Conservation (phyloP, 306 rosid species). For the Prunus dulcis region DNA sequence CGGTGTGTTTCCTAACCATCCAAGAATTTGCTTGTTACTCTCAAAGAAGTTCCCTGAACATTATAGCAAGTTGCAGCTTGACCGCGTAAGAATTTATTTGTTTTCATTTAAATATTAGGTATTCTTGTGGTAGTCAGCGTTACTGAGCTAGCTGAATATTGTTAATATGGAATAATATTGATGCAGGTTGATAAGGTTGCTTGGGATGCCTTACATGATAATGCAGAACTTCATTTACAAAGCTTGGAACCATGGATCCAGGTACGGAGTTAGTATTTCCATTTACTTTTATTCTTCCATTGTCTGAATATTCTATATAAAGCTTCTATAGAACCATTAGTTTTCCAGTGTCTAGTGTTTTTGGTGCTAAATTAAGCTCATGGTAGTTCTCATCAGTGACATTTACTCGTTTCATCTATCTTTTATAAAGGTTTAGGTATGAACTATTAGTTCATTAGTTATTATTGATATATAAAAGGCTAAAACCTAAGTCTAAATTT, state of each 20-base stretch:
- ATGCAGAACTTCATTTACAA: constrained; percentile 88
- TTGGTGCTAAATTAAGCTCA: neutral
- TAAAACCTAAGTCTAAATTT: neutral
- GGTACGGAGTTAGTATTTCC: constrained; percentile 43
- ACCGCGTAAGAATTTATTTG: constrained; percentile 72
- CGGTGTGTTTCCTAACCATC: constrained; percentile 82
- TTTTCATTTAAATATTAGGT: constrained; percentile 13
- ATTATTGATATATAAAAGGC: neutral
- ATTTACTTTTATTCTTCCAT: constrained; percentile 9
- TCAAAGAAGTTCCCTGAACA: constrained; percentile 98
- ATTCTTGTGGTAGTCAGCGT: constrained; percentile 24
- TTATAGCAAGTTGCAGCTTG: constrained; percentile 89
- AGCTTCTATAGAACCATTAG: neutral
- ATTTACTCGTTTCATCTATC: neutral
- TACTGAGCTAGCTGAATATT: constrained; percentile 19
- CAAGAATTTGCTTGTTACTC: constrained; percentile 73
- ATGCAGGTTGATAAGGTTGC: constrained; percentile 89
- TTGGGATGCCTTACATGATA: constrained; percentile 84
- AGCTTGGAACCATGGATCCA: constrained; percentile 97
- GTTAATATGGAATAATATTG: constrained; percentile 29
- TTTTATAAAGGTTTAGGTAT: neutral
- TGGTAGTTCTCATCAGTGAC: neutral
- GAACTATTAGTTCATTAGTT: neutral
- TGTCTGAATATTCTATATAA: neutral
- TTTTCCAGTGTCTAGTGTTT: neutral